These are phyloP conservation scores for Solanum arcanum DNA, from an alignment of 257 asterid genomes.

Conservation along the genomic window DNA sequence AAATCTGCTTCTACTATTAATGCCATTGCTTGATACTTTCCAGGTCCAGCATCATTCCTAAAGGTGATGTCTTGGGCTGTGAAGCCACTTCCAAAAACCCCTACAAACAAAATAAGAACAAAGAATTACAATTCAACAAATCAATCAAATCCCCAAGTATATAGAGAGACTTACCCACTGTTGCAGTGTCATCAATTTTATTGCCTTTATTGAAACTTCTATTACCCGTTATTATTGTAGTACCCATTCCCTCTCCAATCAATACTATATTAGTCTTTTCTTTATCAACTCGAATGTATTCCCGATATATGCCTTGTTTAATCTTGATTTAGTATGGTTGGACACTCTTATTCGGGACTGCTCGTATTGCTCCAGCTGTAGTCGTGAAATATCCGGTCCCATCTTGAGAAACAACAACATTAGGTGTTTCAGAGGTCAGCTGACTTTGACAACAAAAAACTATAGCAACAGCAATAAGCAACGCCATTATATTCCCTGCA, in stretches of 20 bases:
- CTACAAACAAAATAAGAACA: neutral
- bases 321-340: neutral
- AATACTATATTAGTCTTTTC: neutral
- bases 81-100: neutral
- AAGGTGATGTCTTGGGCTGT: neutral
- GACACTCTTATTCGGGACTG: neutral
- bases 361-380: neutral
- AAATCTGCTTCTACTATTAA: neutral
- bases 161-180: neutral
- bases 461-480: neutral
- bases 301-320: neutral
- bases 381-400: neutral
- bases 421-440: neutral
- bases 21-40: neutral
- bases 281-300: neutral
- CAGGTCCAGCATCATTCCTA: neutral
- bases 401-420: neutral
- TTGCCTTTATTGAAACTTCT: neutral
- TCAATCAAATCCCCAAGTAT: neutral
- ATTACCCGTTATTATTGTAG: neutral
- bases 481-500: neutral
- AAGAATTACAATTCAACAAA: neutral
- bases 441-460: neutral
- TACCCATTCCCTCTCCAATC: neutral
- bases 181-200: neutral